Base-by-base conservation (phyloP, 2,329 filamentous ascomycete species). In the Fusarium palustre region DNA sequence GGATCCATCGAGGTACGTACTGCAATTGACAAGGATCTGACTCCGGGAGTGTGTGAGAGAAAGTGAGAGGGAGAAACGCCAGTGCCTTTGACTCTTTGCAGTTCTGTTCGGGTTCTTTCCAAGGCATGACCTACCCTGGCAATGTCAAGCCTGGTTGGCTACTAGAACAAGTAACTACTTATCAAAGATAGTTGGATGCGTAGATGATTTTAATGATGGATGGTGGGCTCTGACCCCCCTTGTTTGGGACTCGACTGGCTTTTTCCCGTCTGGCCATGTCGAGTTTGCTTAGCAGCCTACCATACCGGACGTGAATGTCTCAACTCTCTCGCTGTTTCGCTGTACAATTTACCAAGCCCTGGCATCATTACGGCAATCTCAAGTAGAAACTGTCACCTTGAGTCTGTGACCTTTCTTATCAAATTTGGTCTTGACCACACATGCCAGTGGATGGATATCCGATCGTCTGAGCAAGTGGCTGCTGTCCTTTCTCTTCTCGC, bases 311-410 rank as follows among this genome's bases (percentile, higher is more conserved):
- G 41, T 53, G 58, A 65, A 70, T 73, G 73, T 74, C 73, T 75
- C 59, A 66, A 70, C 66, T 70, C 66, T 71, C 70, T 73, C 61
- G 58, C 58, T 72, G 42, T 55, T n/a, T n/a, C n/a, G n/a, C n/a
- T n/a, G n/a, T 59, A 67, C 55, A 71, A 72, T 71, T 71, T 74
- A 64, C 61, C 54, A 66, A 42, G 49, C 52, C 34, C 48, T 54
- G 54, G 39, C 41, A 68, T 55, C 54, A 54, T 48, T 49, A 41
- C 36, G 36, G 47, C 42, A 55, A 49, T 48, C 64, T 45, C 53
- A 55, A 28, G 41, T 45, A 54, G 30, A 34, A 60, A 46, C 43
- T 50, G 42, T 45, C 48, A 31, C 43, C 42, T 52, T 12, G 36
- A 64, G 45, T 43, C 25, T 47, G 69, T 49, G 45, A 46, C 45